Percentiles rank a stretch among this genome's conserved stretches.
phyloP scores from a whole-genome alignment of 2,329 filamentous ascomycete genomes.

The Stachybotrys chlorohalonatus region DNA sequence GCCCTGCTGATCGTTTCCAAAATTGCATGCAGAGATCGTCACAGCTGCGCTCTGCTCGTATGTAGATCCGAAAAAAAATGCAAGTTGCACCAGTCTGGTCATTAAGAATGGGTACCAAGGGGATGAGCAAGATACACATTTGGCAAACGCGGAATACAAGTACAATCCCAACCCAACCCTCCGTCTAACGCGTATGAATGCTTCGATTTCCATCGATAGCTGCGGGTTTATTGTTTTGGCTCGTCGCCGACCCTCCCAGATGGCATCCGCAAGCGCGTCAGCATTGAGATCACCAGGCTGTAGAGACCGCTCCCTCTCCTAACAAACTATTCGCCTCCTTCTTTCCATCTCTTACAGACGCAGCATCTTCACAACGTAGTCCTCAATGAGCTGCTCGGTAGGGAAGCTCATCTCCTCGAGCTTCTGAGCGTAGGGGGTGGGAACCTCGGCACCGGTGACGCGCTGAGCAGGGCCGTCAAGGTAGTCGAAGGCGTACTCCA shows the following conservation, averaged over 20 bases:
- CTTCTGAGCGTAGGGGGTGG: constrained; percentile 87
- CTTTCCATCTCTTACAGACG: constrained; percentile 47
- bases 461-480: constrained; percentile 88
- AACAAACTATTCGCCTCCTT: background rate
- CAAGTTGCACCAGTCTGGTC: constrained; percentile 9
- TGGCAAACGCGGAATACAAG: constrained; percentile 29
- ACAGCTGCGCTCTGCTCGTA: too few relatives aligned
- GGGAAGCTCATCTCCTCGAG: constrained; percentile 96
- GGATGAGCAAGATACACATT: constrained; percentile 22
- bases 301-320: background rate
- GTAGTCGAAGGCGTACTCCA: constrained; percentile 99
- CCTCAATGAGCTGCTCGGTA: constrained; percentile 75
- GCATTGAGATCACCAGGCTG: background rate
- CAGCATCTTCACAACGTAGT: constrained; percentile 84
- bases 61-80: background rate
- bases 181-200: constrained; percentile 23
- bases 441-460: constrained; percentile 93
- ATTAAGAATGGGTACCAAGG: constrained; percentile 18
- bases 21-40: too few relatives aligned
- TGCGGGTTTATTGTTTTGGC: constrained; percentile 11
- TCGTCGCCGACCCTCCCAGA: background rate
- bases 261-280: background rate
- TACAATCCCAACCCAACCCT: constrained; percentile 26
- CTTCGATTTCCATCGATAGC: background rate
- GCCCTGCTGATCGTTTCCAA: too few relatives aligned